These are phyloP conservation scores for Kalanchoe fedtschenkoi DNA, from an alignment of 164 flowering plant species.

Conservation along the genomic window DNA sequence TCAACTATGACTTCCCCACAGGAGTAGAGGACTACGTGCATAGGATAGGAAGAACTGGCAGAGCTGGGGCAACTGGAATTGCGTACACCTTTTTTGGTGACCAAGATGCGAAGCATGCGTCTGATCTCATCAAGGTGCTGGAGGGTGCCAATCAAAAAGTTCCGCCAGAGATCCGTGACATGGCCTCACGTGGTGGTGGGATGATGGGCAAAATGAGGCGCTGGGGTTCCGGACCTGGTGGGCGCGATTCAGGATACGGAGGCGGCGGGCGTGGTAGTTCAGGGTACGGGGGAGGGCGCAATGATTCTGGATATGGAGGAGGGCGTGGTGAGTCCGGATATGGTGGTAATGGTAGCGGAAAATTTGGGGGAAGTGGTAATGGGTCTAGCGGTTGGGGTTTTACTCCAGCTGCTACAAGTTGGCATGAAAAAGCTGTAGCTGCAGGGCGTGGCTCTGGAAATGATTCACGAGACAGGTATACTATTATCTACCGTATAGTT, in stretches of 20 bases:
- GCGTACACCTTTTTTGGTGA: conserved; percentile 76
- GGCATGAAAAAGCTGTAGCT: conserved; percentile 21
- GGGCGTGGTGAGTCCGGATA: conserved; percentile 26
- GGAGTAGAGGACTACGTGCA: conserved; percentile 94
- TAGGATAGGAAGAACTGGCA: conserved; percentile 90
- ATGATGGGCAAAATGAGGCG: conserved; percentile 36
- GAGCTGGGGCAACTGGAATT: conserved; percentile 86
- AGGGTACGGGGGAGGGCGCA: conserved; percentile 35
- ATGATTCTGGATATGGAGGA: conserved; percentile 16
- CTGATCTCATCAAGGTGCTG: conserved; percentile 69
- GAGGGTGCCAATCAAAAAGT: conserved; percentile 82
- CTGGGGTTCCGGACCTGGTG: conserved; percentile 46
- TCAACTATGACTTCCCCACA: conserved; percentile 89
- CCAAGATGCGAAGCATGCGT: conserved; percentile 69
- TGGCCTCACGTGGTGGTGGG: conserved; percentile 69
- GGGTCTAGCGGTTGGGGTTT: conserved; percentile 30
- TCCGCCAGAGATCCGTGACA: conserved; percentile 57
- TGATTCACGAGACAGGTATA: conserved; percentile 41
- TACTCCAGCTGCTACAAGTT: conserved; percentile 20
- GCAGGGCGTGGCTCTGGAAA: conserved; percentile 29
- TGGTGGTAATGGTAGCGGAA: conserved; percentile 33
- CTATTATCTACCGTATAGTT: not conserved
- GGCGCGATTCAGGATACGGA: conserved; percentile 23
- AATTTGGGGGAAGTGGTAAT: conserved; percentile 28
- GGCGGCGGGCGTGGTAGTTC: conserved; percentile 40